A percentile compares a stretch with the other conserved stretches of the same genome.
These are phyloP conservation scores for Amoebophrya sp. DNA, from an alignment of 169 alveolate genomes.

Conservation along the genomic window DNA sequence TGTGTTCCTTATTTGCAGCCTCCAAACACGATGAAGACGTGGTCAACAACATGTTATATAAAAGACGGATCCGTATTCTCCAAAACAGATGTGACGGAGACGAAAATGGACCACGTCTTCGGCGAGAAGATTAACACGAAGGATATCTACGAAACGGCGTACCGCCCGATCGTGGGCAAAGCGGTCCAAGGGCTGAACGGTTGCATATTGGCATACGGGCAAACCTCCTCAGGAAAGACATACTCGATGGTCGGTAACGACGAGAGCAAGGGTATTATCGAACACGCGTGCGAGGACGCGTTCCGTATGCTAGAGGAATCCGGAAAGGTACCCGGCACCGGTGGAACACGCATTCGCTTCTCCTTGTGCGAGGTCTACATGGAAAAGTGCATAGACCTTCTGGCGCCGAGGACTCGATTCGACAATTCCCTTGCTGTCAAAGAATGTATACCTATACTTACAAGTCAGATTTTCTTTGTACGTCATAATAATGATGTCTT, in stretches of 20 bases:
- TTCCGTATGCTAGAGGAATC: not conserved
- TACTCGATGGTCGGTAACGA: not conserved
- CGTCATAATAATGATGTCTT: too few relatives aligned
- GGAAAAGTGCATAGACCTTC: not conserved
- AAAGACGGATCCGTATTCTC: too few relatives aligned
- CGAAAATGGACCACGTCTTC: not conserved
- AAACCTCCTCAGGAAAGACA: not conserved
- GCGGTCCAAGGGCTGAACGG: not conserved
- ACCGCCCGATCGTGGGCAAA: not conserved
- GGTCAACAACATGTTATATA: too few relatives aligned
- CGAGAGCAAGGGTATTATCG: not conserved
- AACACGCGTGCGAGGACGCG: not conserved
- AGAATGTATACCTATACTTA: too few relatives aligned
- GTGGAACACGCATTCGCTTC: not conserved
- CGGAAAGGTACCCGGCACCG: not conserved
- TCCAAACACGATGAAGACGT: too few relatives aligned
- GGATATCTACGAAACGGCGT: not conserved
- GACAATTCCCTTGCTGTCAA: too few relatives aligned
- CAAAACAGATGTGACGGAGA: not conserved
- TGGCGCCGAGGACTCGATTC: too few relatives aligned
- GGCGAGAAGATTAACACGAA: not conserved
- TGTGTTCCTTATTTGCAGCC: too few relatives aligned
- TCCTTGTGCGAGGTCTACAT: not conserved
- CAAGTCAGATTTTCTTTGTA: too few relatives aligned
- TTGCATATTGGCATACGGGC: not conserved